Evolutionary conservation across 2,329 filamentous ascomycete species (phyloP).

Genomic region (Monosporascus ibericus): DNA sequence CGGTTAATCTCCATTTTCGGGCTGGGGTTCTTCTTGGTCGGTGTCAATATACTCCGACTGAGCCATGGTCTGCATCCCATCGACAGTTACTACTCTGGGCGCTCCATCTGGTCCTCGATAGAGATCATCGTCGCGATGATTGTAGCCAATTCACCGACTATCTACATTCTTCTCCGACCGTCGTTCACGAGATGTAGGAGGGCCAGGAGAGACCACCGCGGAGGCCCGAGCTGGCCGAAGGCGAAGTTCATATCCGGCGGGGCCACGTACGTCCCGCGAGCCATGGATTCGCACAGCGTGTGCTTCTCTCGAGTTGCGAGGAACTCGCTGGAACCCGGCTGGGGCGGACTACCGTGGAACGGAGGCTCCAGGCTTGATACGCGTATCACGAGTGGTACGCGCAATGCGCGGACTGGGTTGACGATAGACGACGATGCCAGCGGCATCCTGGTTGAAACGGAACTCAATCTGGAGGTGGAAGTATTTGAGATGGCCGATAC

Average conservation of each 20-base stretch:
- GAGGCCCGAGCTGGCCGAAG: too few relatives aligned
- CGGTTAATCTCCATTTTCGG: constrained; percentile 3
- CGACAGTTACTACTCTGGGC: background rate
- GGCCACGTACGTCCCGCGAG: too few relatives aligned
- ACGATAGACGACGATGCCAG: background rate
- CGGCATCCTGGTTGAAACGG: background rate
- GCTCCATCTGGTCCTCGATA: constrained; percentile 10
- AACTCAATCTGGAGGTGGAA: background rate
- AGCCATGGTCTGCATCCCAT: constrained; percentile 1
- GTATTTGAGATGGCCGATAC: background rate
- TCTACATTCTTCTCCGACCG: constrained; percentile 7
- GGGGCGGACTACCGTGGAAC: background rate
- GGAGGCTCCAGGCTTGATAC: background rate
- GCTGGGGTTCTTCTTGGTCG: constrained; percentile 5
- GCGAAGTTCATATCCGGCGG: too few relatives aligned
- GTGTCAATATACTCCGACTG: constrained; percentile 9
- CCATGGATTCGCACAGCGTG: too few relatives aligned
- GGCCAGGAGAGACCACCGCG: too few relatives aligned
- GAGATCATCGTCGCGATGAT: constrained; percentile 8
- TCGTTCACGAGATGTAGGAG: background rate
- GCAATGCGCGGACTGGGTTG: background rate
- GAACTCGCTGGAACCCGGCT: background rate
- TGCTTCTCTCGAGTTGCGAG: too few relatives aligned
- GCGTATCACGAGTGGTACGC: background rate
- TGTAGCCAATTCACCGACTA: constrained; percentile 7